Base-by-base conservation (phyloP, 2,329 filamentous ascomycete species). In the Paraconiothyrium brasiliense region DNA sequence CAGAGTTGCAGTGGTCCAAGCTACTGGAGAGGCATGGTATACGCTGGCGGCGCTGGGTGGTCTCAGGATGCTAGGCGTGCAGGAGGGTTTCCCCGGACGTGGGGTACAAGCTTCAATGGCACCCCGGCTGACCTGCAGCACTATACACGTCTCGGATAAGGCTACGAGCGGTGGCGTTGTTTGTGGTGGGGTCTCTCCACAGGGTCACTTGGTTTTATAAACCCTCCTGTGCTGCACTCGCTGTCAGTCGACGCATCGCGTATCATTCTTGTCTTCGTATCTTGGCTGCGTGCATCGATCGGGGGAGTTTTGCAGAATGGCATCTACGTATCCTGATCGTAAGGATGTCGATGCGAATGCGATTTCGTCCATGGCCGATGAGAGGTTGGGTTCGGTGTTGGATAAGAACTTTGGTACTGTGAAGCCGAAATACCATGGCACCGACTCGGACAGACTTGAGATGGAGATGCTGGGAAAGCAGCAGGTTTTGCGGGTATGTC, bases 381-480 rank as follows among this genome's bases (percentile, higher is more conserved):
- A 58, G 24, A 35, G 41, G 6, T 35, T 46, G 13, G 37, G 47
- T 20, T 44, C 14, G 37, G 47, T 52, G 27, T 27, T 24, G 24
- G 24, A 41, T 4, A 22, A 46, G 20, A 20, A 10, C 4, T 7
- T 22, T 10, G 41, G 39, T 11, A 32, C 16, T n/a, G 39, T 55
- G 9, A 24, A 39, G 13, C 2, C 41, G 27, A 51, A 37, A 27
- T 58, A 58, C 20, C 37, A 52, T 58, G 56, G 56, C 10, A 58
- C 47, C 2, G 48, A 51, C 27, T 39, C 24, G 20, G 56, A 58
- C 24, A 51, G 32, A 37, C 37, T 46, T 51, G 56, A 58, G 47
- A 58, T 58, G 56, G 16, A 46, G 6, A 46, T 58, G 48, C 48
- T 58, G 2, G 56, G 56, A 13, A 58, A 58, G 56, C 44, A 58